phyloP scores from a whole-genome alignment of 2,329 filamentous ascomycete species.

The Apiospora saccharicola region DNA sequence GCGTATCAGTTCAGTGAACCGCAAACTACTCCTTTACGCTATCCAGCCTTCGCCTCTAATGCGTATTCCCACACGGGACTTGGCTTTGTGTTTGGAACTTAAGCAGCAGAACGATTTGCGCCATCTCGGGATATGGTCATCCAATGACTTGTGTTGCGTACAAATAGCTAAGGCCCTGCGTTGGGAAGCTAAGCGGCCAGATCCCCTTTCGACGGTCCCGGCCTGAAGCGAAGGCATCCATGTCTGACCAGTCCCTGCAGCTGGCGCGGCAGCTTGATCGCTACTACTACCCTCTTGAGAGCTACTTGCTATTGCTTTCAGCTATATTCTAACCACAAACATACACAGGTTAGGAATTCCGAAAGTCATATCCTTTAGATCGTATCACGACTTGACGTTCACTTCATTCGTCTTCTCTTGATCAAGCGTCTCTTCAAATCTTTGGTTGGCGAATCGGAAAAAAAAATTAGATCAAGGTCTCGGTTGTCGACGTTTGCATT shows the following conservation, averaged over 20 bases:
- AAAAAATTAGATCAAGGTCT: constrained; percentile 38
- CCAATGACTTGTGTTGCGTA: not conserved
- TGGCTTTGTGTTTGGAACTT: too few species aligned
- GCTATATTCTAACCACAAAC: not conserved
- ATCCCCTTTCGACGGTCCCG: not conserved
- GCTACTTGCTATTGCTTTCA: not conserved
- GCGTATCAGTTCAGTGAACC: not conserved
- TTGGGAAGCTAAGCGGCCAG: not conserved
- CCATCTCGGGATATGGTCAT: not conserved
- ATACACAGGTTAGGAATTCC: constrained; percentile 19
- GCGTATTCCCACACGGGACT: not conserved
- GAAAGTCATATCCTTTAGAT: constrained; percentile 22
- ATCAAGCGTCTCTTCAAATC: constrained; percentile 33
- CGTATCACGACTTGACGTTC: constrained; percentile 34
- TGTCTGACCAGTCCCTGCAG: not conserved
- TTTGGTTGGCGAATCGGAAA: constrained; percentile 31
- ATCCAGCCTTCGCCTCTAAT: not conserved
- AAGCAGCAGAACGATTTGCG: not conserved
- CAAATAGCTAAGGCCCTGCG: too few species aligned
- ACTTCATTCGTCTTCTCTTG: constrained; percentile 31
- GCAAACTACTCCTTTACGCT: not conserved
- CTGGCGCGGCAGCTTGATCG: not conserved
- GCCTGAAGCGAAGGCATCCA: not conserved
- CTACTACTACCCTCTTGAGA: not conserved
- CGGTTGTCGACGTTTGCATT: constrained; percentile 41